Percentiles rank a stretch among this genome's conserved stretches.
phyloP scores from a whole-genome alignment of 2,329 filamentous ascomycete genomes.

The Colletotrichum sp. region DNA sequence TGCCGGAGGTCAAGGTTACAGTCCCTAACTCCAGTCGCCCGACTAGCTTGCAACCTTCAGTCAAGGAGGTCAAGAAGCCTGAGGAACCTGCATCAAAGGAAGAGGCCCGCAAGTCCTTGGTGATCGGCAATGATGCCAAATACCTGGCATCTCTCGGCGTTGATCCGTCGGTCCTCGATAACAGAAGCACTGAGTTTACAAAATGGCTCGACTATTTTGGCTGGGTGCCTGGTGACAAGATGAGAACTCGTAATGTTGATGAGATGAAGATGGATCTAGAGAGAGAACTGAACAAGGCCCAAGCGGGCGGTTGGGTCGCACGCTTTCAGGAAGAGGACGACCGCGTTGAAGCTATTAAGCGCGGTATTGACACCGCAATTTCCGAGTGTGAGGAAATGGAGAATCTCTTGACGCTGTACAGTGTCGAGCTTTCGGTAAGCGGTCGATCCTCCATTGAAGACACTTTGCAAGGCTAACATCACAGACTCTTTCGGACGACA shows the following conservation, averaged over 20 bases:
- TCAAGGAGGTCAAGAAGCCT: conserved; percentile 35
- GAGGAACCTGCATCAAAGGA: conserved; percentile 42
- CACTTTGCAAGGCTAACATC: conserved; percentile 24
- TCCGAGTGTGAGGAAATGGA: conserved; percentile 96
- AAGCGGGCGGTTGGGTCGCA: conserved; percentile 90
- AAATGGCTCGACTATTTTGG: conserved; percentile 85
- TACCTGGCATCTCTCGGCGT: conserved; percentile 81
- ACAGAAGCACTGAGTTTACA: conserved; percentile 79
- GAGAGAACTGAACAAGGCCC: conserved; percentile 85
- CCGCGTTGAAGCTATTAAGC: conserved; percentile 84
- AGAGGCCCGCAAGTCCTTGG: conserved; percentile 62
- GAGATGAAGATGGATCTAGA: conserved; percentile 84
- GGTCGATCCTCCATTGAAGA: background rate
- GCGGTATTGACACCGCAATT: conserved; percentile 87
- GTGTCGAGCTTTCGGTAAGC: conserved; percentile 88
- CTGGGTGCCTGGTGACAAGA: conserved; percentile 79
- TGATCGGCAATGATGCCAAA: conserved; percentile 76
- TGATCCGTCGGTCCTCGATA: conserved; percentile 77
- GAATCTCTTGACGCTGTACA: conserved; percentile 90
- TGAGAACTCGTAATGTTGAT: conserved; percentile 77
- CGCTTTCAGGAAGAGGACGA: conserved; percentile 88
- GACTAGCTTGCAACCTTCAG: conserved; percentile 41
- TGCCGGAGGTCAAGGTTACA: conserved; percentile 65
- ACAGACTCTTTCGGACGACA: conserved; percentile 91
- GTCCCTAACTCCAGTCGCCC: conserved; percentile 47